These are phyloP conservation scores for Chrysoporthe cubensis DNA, from an alignment of 2,329 filamentous ascomycete genomes.

Conservation along the genomic window DNA sequence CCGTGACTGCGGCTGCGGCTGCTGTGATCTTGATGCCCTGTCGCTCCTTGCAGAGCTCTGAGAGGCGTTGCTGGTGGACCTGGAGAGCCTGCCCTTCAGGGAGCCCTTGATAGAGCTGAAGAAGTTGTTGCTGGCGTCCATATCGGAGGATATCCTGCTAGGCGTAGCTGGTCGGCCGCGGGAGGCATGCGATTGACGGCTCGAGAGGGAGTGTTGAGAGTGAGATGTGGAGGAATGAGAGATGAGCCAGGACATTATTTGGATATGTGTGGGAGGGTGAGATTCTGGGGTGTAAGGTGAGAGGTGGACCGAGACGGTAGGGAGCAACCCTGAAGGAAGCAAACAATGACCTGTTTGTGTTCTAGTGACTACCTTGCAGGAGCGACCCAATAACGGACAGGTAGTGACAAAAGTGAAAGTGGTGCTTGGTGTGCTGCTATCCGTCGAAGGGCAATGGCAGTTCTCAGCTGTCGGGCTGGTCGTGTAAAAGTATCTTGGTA, in stretches of 20 bases:
- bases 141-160: slow-evolving; percentile 18
- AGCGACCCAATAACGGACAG: neutral
- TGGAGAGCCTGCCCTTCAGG: slow-evolving; percentile 42
- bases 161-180: slow-evolving; percentile 6
- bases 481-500: neutral
- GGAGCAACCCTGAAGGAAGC: neutral
- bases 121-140: slow-evolving; percentile 29
- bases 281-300: neutral
- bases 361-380: neutral
- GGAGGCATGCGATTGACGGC: neutral
- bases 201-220: slow-evolving; percentile 12
- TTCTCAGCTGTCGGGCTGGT: neutral
- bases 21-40: slow-evolving; percentile 31
- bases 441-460: neutral
- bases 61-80: slow-evolving; percentile 31
- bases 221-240: slow-evolving; percentile 19
- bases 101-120: slow-evolving; percentile 37
- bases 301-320: neutral
- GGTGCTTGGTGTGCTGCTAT: neutral
- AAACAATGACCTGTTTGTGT: neutral
- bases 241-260: slow-evolving; percentile 27
- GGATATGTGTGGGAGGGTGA: neutral
- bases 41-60: slow-evolving; percentile 13
- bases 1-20: slow-evolving; percentile 18
- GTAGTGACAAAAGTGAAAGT: neutral